Percentiles rank a stretch among this genome's conserved stretches.
These are phyloP conservation scores for Heimioporus sp. DNA, from an alignment of 768 basidiomycete species.

Conservation along the genomic window DNA sequence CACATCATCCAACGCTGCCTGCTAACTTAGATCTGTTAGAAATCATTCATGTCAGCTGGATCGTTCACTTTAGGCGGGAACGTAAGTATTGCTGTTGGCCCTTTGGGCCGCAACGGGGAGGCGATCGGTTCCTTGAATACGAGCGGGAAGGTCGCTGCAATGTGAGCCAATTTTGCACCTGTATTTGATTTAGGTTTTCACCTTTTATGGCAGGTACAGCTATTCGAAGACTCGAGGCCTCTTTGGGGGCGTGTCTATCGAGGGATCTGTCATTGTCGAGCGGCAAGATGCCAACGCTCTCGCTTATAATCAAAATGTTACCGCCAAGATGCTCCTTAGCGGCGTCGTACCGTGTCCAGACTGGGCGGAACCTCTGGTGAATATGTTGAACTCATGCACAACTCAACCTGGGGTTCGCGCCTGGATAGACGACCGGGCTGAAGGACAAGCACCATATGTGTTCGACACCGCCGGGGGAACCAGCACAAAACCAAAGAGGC, in stretches of 20 bases:
- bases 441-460: constrained; percentile 46
- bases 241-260: constrained; percentile 87
- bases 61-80: constrained; percentile 90
- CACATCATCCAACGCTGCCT: background rate
- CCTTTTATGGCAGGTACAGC: constrained; percentile 58
- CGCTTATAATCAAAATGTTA: constrained; percentile 75
- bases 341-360: constrained; percentile 71
- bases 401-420: constrained; percentile 62
- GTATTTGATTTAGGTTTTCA: background rate
- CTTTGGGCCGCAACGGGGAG: constrained; percentile 91
- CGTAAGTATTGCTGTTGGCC: constrained; percentile 85
- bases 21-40: constrained; percentile 37
- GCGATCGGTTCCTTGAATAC: constrained; percentile 80
- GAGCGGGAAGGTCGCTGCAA: constrained; percentile 86
- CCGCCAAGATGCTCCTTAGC: constrained; percentile 75
- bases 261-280: constrained; percentile 91
- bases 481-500: constrained; percentile 34
- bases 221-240: constrained; percentile 92
- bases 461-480: constrained; percentile 37
- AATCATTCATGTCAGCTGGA: constrained; percentile 93
- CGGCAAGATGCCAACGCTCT: constrained; percentile 88
- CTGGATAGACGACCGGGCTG: constrained; percentile 61
- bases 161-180: constrained; percentile 45
- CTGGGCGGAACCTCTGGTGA: constrained; percentile 77
- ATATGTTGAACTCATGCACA: constrained; percentile 70